Percentiles rank a stretch among this genome's conserved stretches.
Evolutionary conservation across 1,284 basidiomycete genomes (phyloP).

Genomic region (Ustilago shanxiensis): DNA sequence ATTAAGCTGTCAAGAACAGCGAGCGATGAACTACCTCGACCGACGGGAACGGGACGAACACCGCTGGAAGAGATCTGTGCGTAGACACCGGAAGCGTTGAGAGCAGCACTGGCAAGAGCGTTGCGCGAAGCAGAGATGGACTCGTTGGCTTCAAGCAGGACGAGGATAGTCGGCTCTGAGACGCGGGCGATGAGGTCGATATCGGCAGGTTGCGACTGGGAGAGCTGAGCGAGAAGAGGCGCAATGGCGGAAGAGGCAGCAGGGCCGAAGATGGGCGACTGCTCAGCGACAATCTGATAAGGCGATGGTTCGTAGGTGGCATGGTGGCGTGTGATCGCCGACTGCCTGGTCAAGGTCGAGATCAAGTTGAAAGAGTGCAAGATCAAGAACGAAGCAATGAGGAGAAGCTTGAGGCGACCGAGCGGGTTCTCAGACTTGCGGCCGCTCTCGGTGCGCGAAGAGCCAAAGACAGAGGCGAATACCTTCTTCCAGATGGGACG

Average conservation of each 20-base stretch:
- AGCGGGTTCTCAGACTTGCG: conserved; percentile 79
- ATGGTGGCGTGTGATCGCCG: conserved; percentile 76
- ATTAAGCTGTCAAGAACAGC: conserved; percentile 84
- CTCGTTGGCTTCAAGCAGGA: conserved; percentile 75
- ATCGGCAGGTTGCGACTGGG: conserved; percentile 42
- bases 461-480: conserved; percentile 57
- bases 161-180: conserved; percentile 75
- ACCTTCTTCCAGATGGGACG: conserved; percentile 57
- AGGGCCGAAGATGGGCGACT: conserved; percentile 48
- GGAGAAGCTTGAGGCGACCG: conserved; percentile 87
- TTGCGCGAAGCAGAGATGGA: conserved; percentile 38
- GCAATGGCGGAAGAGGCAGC: conserved; percentile 48
- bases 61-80: conserved; percentile 30
- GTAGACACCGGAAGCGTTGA: conserved; percentile 58
- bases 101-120: conserved; percentile 56
- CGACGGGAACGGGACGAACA: conserved; percentile 26
- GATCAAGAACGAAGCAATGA: conserved; percentile 74
- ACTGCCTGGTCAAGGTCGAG: conserved; percentile 86
- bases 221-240: conserved; percentile 60
- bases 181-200: conserved; percentile 61
- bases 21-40: conserved; percentile 44
- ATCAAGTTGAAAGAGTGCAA: conserved; percentile 81
- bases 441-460: conserved; percentile 75
- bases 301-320: conserved; percentile 66
- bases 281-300: conserved; percentile 58